A percentile compares a stretch with the other conserved stretches of the same genome.
These are phyloP conservation scores for Colletotrichum paranaense DNA, from an alignment of 2,329 filamentous ascomycete genomes.

Conservation along the genomic window DNA sequence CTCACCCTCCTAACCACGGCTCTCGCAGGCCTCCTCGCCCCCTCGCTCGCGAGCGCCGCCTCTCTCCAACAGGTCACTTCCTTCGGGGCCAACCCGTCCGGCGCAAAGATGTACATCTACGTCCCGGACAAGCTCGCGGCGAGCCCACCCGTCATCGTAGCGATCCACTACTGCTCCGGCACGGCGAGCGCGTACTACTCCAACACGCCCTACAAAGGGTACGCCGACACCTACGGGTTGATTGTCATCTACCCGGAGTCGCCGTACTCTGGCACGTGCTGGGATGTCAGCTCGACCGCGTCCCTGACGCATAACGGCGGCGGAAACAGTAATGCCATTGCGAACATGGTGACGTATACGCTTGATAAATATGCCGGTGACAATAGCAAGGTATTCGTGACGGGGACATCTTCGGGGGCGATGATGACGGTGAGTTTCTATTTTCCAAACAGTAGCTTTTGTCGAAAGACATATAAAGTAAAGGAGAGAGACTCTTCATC, in stretches of 20 bases:
- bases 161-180: conserved; percentile 65
- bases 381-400: conserved; percentile 62
- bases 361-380: conserved; percentile 64
- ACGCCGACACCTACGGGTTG: conserved; percentile 54
- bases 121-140: conserved; percentile 43
- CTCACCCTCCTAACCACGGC: conserved; percentile 3
- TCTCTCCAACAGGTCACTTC: conserved; percentile 50
- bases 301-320: conserved; percentile 67
- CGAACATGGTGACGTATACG: conserved; percentile 69
- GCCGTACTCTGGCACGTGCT: conserved; percentile 64
- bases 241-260: conserved; percentile 67
- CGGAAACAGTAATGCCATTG: conserved; percentile 66
- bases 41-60: conserved; percentile 38
- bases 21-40: conserved; percentile 9
- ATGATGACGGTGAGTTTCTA: conserved; percentile 57
- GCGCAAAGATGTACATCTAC: conserved; percentile 42
- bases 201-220: conserved; percentile 58
- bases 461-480: too few species aligned
- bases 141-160: conserved; percentile 60
- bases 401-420: conserved; percentile 60
- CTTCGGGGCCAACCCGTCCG: conserved; percentile 49
- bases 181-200: conserved; percentile 60
- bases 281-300: conserved; percentile 64
- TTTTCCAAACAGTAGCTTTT: too few species aligned
- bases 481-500: too few species aligned